phyloP scores from a whole-genome alignment of 495 filamentous ascomycete genomes.

The Xylaria longipes region DNA sequence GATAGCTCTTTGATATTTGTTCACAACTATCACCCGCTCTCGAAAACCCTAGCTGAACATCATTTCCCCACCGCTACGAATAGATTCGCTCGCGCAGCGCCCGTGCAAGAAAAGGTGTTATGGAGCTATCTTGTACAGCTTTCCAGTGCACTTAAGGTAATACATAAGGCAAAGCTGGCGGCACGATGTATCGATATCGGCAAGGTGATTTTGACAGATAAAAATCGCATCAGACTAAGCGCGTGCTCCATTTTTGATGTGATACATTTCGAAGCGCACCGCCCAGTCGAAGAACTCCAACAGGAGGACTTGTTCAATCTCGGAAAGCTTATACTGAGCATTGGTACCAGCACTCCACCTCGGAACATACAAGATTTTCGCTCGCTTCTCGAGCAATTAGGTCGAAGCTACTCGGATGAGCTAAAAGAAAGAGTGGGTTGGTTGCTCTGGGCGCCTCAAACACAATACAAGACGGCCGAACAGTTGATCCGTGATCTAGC shows the following conservation, averaged over 20 bases:
- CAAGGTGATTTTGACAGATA: slow-evolving; percentile 85
- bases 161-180: slow-evolving; percentile 81
- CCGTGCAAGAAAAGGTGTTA: slow-evolving; percentile 76
- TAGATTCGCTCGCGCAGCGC: slow-evolving; percentile 47
- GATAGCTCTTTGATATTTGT: slow-evolving; percentile 95
- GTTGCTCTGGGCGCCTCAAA: slow-evolving; percentile 67
- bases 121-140: slow-evolving; percentile 96
- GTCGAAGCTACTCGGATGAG: slow-evolving; percentile 71
- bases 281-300: slow-evolving; percentile 75
- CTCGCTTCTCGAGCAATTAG: slow-evolving; percentile 73
- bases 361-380: slow-evolving; percentile 60
- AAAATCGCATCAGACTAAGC: slow-evolving; percentile 85
- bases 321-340: slow-evolving; percentile 78
- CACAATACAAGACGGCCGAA: slow-evolving; percentile 71
- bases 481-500: slow-evolving; percentile 79
- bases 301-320: slow-evolving; percentile 87
- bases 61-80: slow-evolving; percentile 68
- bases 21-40: slow-evolving; percentile 88
- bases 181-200: slow-evolving; percentile 81
- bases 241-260: slow-evolving; percentile 89
- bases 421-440: slow-evolving; percentile 78
- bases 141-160: slow-evolving; percentile 82
- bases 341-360: slow-evolving; percentile 69
- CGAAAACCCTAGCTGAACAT: slow-evolving; percentile 87
- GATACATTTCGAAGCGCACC: slow-evolving; percentile 72